Base-by-base conservation (phyloP, 73 alveolate species). In the Paramecium biaurelia region DNA sequence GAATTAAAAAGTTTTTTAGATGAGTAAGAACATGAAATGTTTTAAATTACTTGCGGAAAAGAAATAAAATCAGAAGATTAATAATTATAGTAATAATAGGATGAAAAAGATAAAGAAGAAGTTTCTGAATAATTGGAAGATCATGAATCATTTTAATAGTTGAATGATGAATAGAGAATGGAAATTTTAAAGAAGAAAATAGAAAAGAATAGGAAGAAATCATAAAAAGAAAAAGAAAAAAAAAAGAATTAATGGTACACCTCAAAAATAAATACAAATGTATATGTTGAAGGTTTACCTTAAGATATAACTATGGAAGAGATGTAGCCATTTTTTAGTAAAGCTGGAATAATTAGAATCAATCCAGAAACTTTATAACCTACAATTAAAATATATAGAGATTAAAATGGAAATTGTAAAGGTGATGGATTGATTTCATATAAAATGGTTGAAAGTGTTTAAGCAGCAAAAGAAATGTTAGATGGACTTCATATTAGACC, bases 261-360 rank as follows among this genome's bases (percentile, higher is more conserved):
- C 26, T 92, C 98, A 23, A 96, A 92, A 70, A 93, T 93, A 24
- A 96, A 96, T 92, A 89, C 97, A 23, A 92, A 93, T 84, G 87
- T 96, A 21, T 96, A 96, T 92, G 92, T 96, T 11, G 76, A 96
- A 76, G 99, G 99, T 0, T 92, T 96, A 11, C 99, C 99, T 6
- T 8, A 7, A 1, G 97, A 93, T 45, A 85, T 96, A 12, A 96
- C 98, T 20, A 47, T 57, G 26, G 96, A 94, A 15, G 98, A 94
- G 38, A 41, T 96, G 24, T 85, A 76, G 37, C 95, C 57, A 41
- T 93, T 70, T 92, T 96, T 96, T 70, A 82, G 92, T 15, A 89
- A 93, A 41, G 97, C 98, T 47, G 99, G 99, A 45, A 95, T 92
- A 1, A 93, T 96, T 28, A 85, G 98, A 70, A 92, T 94, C 21